Evolutionary conservation across 1,284 basidiomycete genomes (phyloP).

Genomic region (Cryptococcus amylolentus): DNA sequence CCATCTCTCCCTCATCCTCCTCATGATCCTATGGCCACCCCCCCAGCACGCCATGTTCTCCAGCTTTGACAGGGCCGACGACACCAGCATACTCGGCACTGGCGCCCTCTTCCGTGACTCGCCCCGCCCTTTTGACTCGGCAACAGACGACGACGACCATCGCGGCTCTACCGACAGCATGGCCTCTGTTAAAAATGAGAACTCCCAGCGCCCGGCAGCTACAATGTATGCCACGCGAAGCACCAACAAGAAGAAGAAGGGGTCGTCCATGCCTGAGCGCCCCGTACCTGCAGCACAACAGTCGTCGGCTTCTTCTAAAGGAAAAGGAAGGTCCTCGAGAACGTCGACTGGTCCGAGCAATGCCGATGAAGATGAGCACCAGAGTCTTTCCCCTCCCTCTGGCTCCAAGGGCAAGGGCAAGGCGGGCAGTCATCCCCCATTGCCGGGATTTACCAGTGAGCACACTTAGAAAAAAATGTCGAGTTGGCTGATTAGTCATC

Average conservation of each 20-base stretch:
- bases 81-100: neutral
- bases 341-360: conserved; percentile 1
- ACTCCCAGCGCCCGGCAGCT: neutral
- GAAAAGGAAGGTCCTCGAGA: conserved; percentile 1
- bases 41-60: neutral
- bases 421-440: neutral
- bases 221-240: no score
- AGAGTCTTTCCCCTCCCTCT: no score
- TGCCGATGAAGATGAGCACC: conserved; percentile 8
- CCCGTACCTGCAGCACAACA: neutral
- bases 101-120: neutral
- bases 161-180: neutral
- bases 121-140: neutral
- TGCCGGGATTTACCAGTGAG: conserved; percentile 14
- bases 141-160: neutral
- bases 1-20: neutral
- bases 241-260: neutral
- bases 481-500: neutral
- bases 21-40: neutral
- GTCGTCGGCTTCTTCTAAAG: neutral
- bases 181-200: neutral
- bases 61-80: neutral
- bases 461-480: neutral
- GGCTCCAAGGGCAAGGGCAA: conserved; percentile 4
- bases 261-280: conserved; percentile 6